Conservation (phyloP, 2,329 filamentous ascomycete genomes). For the Didymella keratinophila region DNA sequence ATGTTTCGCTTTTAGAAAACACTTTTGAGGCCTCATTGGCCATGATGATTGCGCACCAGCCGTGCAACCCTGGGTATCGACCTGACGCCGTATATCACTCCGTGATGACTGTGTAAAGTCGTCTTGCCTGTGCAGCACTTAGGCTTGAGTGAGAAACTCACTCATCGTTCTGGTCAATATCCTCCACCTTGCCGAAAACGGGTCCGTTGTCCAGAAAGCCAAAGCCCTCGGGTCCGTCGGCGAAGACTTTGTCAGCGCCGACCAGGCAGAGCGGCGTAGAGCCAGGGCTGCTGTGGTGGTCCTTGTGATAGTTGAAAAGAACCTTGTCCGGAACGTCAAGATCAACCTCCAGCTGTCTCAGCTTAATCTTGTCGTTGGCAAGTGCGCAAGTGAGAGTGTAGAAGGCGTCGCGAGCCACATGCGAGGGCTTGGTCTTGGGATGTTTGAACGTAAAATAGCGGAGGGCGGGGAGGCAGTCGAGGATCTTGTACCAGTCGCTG, state of each 20-base stretch:
- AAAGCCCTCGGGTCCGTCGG: slow-evolving; percentile 9
- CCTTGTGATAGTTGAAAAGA: slow-evolving; percentile 11
- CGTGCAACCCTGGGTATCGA: neutral
- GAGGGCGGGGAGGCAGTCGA: slow-evolving; percentile 28
- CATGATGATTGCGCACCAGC: neutral
- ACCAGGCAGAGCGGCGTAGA: slow-evolving; percentile 9
- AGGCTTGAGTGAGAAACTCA: neutral
- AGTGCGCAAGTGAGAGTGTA: slow-evolving; percentile 18
- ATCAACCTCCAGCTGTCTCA: no score
- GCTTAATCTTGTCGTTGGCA: neutral
- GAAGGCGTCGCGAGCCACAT: slow-evolving; percentile 17
- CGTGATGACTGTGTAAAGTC: neutral
- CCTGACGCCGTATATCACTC: neutral
- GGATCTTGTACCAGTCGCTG: slow-evolving; percentile 28
- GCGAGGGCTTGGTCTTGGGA: slow-evolving; percentile 2
- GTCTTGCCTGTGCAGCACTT: neutral
- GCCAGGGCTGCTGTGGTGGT: slow-evolving; percentile 2
- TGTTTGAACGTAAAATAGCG: slow-evolving; percentile 22
- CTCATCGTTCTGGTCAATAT: neutral
- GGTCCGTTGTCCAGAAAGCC: neutral
- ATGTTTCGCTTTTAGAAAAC: neutral
- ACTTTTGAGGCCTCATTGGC: slow-evolving; percentile 1
- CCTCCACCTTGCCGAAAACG: slow-evolving; percentile 9
- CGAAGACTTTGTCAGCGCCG: slow-evolving; percentile 5
- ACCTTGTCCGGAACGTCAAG: neutral